Base-by-base conservation (phyloP, 192 early-diverging fungal genomes). In the Coemansia erecta region DNA sequence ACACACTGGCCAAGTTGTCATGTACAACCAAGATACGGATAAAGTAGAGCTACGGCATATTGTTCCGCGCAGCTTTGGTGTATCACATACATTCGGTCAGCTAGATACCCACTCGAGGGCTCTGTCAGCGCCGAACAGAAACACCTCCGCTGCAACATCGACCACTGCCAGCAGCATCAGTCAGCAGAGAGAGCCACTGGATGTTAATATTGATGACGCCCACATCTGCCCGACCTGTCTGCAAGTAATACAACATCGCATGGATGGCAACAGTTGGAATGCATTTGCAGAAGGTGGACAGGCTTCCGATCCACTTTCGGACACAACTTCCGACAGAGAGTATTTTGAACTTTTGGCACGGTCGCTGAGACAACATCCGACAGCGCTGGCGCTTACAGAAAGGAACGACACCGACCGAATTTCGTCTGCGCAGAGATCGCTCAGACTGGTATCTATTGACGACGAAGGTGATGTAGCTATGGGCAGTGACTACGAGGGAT, bases 21-120 rank as follows among this genome's bases (percentile, higher is more conserved):
- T 91, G 8, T 90, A 85, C 48, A 88, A 90, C 63, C 78, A 81
- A 12, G 81, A 85, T 26, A 81, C 70, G 33, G 76, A 72, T 56
- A 72, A 56, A 23, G 75, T 84, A 14, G 81, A 71, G 55, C 81
- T 81, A 41, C 76, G 76, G 57, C 75, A 56, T 39, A 35, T 65
- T 33, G 54, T 62, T 15, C 50, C 72, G 10, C 56, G 54, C 17
- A 23, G 60, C 0, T 12, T 73, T 24, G 55, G 26, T 12, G 50
- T 35, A 35, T 57, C 45, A 11, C 22, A 45, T 8, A 9, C 52
- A 50, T 4, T 44, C 18, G 13, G 31, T 14, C 24, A 35, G 24
- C 11, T 52, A n/a, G 50, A 17, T 22, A 46, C 50, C 3, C 15
- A 23, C 18, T 42, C 61, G 11, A 63, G 48, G 4, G 65, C 54